Evolutionary conservation across 495 filamentous ascomycete genomes (phyloP), one percentile per base, ranked within the genome.

Genomic region (Neurospora intermedia): DNA sequence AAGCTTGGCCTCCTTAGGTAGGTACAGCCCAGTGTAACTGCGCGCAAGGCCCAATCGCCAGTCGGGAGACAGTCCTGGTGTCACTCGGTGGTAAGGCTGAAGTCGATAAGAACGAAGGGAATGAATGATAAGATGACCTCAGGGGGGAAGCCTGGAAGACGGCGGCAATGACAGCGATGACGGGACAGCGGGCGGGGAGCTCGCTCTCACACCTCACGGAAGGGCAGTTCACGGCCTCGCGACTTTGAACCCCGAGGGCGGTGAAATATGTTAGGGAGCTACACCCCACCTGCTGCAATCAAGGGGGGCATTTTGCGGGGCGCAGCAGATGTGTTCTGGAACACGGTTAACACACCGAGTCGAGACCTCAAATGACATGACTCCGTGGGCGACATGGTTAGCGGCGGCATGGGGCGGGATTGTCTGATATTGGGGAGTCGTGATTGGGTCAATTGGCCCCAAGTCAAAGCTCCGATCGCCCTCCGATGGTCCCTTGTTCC

Each of bases 381-480:
- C 54, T 62, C 54, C 23, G 6, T 62, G 54, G 13, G 13, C 31
- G 31, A 62, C 13, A 15, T 62, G 23, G 54, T 62, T 62, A 62
- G 48, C 48, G 6, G 48, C 48, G 48, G 48, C 48, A 59, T 59
- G 48, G 48, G 23, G 23, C 54, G 23, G 23, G 54, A 13, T 31
- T 62, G 46, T 27, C 46, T 62, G 48, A 62, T 8, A 40, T 69
- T 31, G 72, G 72, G 23, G 8, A 18, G 10, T 43, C 72, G 41
- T 77, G 77, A 79, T 80, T 80, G 77, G 78, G 38, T 69, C 74
- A 76, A 76, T 76, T 76, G 66, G 42, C 23, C 23, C 39, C 39
- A 71, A 9, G 20, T 54, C 43, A 69, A 73, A 74, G 69, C 79
- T 80, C 79, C 79, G 79, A 81, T 81, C 75, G 72, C 41, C 66